Conservation (phyloP, 2,329 filamentous ascomycete species). For the Epichloe sylvatica region DNA sequence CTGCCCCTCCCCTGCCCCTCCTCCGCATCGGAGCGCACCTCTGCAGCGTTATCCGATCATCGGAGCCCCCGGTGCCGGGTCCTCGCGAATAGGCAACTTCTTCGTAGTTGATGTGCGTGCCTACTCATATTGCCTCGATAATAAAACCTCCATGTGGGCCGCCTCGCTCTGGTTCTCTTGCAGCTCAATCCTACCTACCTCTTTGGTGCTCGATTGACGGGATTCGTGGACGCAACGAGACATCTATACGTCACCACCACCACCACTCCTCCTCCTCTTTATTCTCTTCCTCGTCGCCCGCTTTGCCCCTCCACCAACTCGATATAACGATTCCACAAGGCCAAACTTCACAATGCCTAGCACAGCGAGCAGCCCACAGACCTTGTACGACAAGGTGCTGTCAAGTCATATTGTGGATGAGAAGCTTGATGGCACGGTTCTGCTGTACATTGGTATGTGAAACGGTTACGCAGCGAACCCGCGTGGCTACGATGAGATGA, state of each 20-base stretch:
- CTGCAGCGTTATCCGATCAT: slow-evolving; percentile 10
- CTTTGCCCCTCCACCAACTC: no score
- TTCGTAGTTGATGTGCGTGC: not conserved
- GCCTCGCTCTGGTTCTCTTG: not conserved
- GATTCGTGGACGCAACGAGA: no score
- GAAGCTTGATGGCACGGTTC: slow-evolving; percentile 81
- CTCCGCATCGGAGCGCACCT: slow-evolving; percentile 5
- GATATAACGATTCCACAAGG: not conserved
- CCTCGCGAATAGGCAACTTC: not conserved
- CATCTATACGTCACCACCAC: no score
- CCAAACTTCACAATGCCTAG: slow-evolving; percentile 47
- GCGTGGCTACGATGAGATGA: not conserved
- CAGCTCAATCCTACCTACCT: no score
- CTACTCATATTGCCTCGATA: not conserved
- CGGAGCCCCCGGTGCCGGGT: slow-evolving; percentile 9
- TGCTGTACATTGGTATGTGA: slow-evolving; percentile 77
- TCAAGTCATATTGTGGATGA: slow-evolving; percentile 89
- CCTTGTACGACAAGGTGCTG: slow-evolving; percentile 96
- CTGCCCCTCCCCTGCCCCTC: not conserved
- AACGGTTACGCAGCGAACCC: not conserved
- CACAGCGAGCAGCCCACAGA: slow-evolving; percentile 58
- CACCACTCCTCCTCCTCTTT: no score
- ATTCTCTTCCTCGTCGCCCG: no score
- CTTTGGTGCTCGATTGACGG: no score
- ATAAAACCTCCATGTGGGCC: not conserved